Conservation (phyloP, 306 rosid genomes). For the Sicyos edulis region DNA sequence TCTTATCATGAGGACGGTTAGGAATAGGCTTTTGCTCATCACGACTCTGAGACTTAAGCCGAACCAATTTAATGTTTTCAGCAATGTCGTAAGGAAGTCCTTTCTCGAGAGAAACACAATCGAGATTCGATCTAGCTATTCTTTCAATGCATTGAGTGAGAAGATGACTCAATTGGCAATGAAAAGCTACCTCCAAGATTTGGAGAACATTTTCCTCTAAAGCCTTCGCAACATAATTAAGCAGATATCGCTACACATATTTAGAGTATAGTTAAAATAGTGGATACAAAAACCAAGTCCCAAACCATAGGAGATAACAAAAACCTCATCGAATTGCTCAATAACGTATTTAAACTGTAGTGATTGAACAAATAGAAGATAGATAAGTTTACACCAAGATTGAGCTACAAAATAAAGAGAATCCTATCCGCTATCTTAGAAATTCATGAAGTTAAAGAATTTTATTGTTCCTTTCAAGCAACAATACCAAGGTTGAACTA, state of each 20-base stretch:
- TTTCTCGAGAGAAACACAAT: slow-evolving; percentile 37
- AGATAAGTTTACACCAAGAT: too few relatives aligned
- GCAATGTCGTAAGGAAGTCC: slow-evolving; percentile 38
- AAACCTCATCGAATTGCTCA: too few relatives aligned
- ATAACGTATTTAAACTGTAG: too few relatives aligned
- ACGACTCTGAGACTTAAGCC: neutral
- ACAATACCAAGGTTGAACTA: too few relatives aligned
- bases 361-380: too few relatives aligned
- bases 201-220: slow-evolving; percentile 43
- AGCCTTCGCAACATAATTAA: slow-evolving; percentile 41
- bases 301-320: too few relatives aligned
- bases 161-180: slow-evolving; percentile 39
- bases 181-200: slow-evolving; percentile 36
- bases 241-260: slow-evolving; percentile 40
- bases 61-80: slow-evolving; percentile 30
- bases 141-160: slow-evolving; percentile 29
- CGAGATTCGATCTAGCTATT: slow-evolving; percentile 43
- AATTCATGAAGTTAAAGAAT: too few relatives aligned
- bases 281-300: too few relatives aligned
- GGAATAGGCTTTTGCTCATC: neutral
- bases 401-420: too few relatives aligned
- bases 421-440: too few relatives aligned
- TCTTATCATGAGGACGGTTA: slow-evolving; percentile 32
- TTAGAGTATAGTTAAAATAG: neutral
- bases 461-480: too few relatives aligned